Evolutionary conservation across 345 rosid species (phyloP), one percentile per base, ranked within the genome.

Genomic region (Eucalyptus albens): DNA sequence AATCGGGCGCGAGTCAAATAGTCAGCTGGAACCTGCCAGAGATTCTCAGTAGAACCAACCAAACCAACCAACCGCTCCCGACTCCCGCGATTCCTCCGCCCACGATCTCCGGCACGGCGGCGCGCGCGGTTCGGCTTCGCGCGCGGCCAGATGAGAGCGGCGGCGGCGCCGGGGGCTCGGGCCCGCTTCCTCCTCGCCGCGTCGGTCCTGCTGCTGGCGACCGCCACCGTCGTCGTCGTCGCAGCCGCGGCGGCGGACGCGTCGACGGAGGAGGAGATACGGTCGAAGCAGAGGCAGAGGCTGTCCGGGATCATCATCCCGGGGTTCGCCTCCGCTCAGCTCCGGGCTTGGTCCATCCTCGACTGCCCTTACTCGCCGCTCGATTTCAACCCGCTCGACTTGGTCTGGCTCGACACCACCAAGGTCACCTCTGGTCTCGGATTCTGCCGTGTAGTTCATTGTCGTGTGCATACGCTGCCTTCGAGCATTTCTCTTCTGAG

Each of bases 341-440:
- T 98, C 17, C 91, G 99, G 89, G 99, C 99, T 21, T 98, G 99
- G 99, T 98, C 99, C 80, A 93, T 97, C 89, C 99, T 98, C 85
- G 99, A 98, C 94, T 98, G 99, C 87, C 99, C 99, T 4, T 97
- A 94, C 93, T 92, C 97, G 65, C 99, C 99, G 33, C 96, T 98
- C 92, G 98, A 98, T 93, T 98, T 98, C 94, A 97, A 97, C 92
- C 99, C 99, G 59, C 99, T 97, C 90, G 99, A 98, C 95, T 93
- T 96, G 87, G 99, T 98, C 65, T 98, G 99, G 99, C 96, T 98
- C 62, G 99, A 98, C 92, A 95, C 96, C 87, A 97, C 99, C 88
- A 98, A 98, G 91, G 99, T 98, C 45, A 3, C 45, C 27, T 72
- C 27, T 10, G 27, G 59, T 53, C 42, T 0, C 45, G 15, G 82